A percentile compares a stretch with the other conserved stretches of the same genome.
Conservation (phyloP, 1,284 basidiomycete genomes). For the Xanthoconium separans region DNA sequence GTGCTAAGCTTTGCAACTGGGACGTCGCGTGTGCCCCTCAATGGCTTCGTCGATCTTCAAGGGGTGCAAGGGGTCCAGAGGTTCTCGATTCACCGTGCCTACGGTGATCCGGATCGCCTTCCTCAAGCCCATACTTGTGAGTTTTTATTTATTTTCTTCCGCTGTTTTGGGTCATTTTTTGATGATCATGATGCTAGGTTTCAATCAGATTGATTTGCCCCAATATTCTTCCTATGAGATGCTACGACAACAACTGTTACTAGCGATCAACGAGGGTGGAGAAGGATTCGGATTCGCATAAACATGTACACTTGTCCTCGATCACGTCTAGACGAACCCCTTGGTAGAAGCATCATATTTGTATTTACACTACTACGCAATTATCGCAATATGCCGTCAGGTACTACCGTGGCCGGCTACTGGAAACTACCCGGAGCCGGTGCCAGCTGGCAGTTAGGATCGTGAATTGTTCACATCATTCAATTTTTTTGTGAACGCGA, state of each 20-base stretch:
- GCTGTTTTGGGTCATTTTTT: slow-evolving; percentile 10
- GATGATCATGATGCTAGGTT: slow-evolving; percentile 46
- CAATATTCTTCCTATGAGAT: slow-evolving; percentile 94
- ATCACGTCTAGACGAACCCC: slow-evolving; percentile 14
- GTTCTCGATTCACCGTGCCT: slow-evolving; percentile 95
- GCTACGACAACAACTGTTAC: slow-evolving; percentile 81
- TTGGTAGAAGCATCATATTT: slow-evolving; percentile 32
- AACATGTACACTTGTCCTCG: slow-evolving; percentile 6
- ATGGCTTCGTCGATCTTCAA: slow-evolving; percentile 90
- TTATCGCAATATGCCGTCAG: neutral
- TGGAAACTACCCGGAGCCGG: neutral
- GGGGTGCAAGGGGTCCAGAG: slow-evolving; percentile 94
- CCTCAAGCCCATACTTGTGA: slow-evolving; percentile 91
- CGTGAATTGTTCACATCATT: neutral
- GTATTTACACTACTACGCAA: slow-evolving; percentile 35
- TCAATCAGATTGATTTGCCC: slow-evolving; percentile 87
- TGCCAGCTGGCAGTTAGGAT: no score
- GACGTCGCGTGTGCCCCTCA: slow-evolving; percentile 92
- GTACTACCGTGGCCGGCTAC: no score
- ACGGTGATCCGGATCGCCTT: slow-evolving; percentile 81
- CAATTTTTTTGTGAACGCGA: neutral
- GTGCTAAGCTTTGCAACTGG: slow-evolving; percentile 96
- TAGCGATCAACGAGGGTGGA: slow-evolving; percentile 92
- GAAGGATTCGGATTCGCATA: slow-evolving; percentile 88
- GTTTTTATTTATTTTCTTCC: slow-evolving; percentile 20